These are phyloP conservation scores for Oryza coarctata DNA, from an alignment of 176 grass and related monocot species.

Conservation along the genomic window DNA sequence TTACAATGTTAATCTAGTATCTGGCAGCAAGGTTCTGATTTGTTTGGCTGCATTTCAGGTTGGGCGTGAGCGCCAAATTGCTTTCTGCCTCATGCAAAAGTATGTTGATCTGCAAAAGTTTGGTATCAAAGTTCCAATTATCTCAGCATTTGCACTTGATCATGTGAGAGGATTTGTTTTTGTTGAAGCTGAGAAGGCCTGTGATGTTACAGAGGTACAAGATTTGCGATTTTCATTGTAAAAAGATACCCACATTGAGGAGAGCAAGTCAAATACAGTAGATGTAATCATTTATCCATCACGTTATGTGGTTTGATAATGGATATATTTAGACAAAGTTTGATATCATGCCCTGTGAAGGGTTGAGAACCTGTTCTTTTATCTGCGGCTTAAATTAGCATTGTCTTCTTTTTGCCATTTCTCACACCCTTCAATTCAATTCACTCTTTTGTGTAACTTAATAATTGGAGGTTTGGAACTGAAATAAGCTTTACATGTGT, in stretches of 20 bases:
- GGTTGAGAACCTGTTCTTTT: slow-evolving; percentile 16
- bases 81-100: slow-evolving; percentile 97
- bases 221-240: slow-evolving; percentile 14
- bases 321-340: not conserved
- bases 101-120: slow-evolving; percentile 70
- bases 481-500: not conserved
- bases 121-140: slow-evolving; percentile 75
- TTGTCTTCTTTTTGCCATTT: slow-evolving; percentile 27
- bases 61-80: slow-evolving; percentile 82
- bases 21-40: slow-evolving; percentile 4
- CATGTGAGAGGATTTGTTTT: slow-evolving; percentile 95
- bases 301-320: not conserved
- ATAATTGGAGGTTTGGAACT: slow-evolving; percentile 26
- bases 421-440: not conserved
- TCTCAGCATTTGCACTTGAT: slow-evolving; percentile 84
- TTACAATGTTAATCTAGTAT: not conserved
- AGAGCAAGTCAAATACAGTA: not conserved
- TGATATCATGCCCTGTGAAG: slow-evolving; percentile 18
- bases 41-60: slow-evolving; percentile 54
- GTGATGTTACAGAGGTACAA: slow-evolving; percentile 87
- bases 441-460: not conserved
- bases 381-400: not conserved
- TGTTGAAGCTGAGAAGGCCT: slow-evolving; percentile 92
- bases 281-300: slow-evolving; percentile 11
- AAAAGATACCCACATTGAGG: not conserved